A percentile compares a stretch with the other conserved stretches of the same genome.
phyloP scores from a whole-genome alignment of 345 rosid genomes.

The Clarkia xantiana region DNA sequence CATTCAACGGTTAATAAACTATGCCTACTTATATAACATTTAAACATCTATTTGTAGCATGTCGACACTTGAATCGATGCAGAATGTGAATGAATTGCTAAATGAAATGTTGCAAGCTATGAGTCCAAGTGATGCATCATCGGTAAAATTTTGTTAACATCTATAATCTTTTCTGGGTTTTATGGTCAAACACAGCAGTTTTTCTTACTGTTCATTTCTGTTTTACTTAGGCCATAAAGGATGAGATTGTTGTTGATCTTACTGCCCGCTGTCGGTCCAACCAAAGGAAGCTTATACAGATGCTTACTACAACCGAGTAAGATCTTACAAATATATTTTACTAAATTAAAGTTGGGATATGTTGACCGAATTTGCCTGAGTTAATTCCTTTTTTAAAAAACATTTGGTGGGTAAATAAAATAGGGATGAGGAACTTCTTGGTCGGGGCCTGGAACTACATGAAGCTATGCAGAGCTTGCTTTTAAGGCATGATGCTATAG shows the following conservation, averaged over 20 bases:
- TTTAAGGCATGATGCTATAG: constrained; percentile 73
- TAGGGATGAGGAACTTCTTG: constrained; percentile 90
- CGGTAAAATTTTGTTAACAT: constrained; percentile 4
- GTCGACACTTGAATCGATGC: constrained; percentile 74
- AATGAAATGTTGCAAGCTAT: constrained; percentile 92
- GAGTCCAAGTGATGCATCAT: constrained; percentile 45
- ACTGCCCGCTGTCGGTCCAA: constrained; percentile 66
- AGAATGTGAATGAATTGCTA: constrained; percentile 67
- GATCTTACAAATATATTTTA: constrained; percentile 5
- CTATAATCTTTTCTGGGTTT: background rate
- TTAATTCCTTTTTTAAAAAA: no score
- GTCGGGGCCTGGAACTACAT: constrained; percentile 74
- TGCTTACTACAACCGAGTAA: constrained; percentile 85
- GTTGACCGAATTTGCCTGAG: no score
- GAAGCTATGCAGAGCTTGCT: constrained; percentile 65
- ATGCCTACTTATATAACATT: background rate
- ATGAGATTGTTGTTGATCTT: constrained; percentile 86
- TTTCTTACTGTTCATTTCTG: constrained; percentile 1
- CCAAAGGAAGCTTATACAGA: constrained; percentile 83
- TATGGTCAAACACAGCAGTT: background rate
- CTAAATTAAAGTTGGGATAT: background rate
- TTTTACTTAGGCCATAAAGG: constrained; percentile 60
- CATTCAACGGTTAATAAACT: background rate
- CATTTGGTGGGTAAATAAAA: background rate
- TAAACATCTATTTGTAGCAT: constrained; percentile 21